Base-by-base conservation (phyloP, 2,329 filamentous ascomycete genomes). In the Penicillium sp. region DNA sequence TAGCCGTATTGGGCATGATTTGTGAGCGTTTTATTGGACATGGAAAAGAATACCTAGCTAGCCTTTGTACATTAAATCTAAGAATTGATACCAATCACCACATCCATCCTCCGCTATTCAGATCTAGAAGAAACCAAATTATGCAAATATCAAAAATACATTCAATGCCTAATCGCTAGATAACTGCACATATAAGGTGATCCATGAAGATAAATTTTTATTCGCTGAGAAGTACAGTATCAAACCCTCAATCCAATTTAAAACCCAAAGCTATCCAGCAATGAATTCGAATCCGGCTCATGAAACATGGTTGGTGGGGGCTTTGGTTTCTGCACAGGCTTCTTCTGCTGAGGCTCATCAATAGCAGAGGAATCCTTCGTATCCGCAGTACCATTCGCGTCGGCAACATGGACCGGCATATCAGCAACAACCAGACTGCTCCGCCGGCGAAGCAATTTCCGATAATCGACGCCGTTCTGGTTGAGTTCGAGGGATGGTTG, bases 261-360 rank as follows among this genome's bases (percentile, higher is more conserved):
- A 68, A 97, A 94, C 1, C 93, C 93, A 80, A 97, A 97, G 69
- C 84, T 92, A 78, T 97, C 93, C 63, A 97, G 78, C 66, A 99
- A 74, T 52, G 90, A 93, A 68, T 84, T 90, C 23, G 89, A 83
- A 75, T 96, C 91, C n/a, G 94, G 94, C 72, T 99, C 94, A 63
- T 95, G 82, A 69, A 97, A 97, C 56, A 87, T 85, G 17, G 88
- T 91, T 1, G 91, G 85, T 13, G 86, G 80, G 12, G 83, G 80
- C 63, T 87, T 82, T 54, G 76, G 73, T 62, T 63, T 72, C 59
- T 70, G 66, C 26, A 46, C 24, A 8, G 82, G 79, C 64, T 86
- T 81, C 56, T 75, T 81, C 56, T 75, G 74, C 62, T 51, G 69
- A 18, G 65, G 59, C 21, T 72, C 64, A 54, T 54, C 53, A 12